These are phyloP conservation scores for Cardamine occulta DNA, from an alignment of 345 rosid species.

Conservation along the genomic window DNA sequence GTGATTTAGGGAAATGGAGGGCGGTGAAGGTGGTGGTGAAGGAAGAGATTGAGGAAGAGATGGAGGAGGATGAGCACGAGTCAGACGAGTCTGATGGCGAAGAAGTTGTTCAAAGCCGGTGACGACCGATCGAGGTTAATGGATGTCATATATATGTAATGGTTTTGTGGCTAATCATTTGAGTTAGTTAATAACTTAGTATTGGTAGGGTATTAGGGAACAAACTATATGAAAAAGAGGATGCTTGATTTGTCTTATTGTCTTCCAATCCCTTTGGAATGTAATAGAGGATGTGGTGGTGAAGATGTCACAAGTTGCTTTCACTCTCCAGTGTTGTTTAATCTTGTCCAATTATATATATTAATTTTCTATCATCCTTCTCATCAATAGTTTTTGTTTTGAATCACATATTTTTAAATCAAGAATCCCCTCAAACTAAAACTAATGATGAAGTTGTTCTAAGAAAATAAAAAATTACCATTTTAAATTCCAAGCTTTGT, in stretches of 20 bases:
- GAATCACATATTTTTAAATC: not conserved
- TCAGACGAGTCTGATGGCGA: conserved; percentile 52
- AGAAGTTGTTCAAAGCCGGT: conserved; percentile 47
- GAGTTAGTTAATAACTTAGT: conserved; percentile 32
- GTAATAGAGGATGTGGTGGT: conserved; percentile 23
- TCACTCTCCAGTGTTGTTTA: not conserved
- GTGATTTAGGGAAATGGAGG: conserved; percentile 42
- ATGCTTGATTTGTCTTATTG: conserved; percentile 29
- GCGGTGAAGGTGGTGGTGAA: conserved; percentile 43
- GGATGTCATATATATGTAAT: conserved; percentile 11
- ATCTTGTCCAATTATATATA: not conserved
- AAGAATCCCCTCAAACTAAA: not conserved
- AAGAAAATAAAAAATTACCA: not conserved
- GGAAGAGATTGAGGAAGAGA: conserved; percentile 43
- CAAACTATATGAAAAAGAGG: conserved; percentile 6
- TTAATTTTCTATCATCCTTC: not conserved
- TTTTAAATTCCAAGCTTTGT: not conserved
- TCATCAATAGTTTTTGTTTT: not conserved
- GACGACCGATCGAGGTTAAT: not conserved
- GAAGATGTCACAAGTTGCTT: conserved; percentile 23
- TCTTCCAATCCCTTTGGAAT: conserved; percentile 31
- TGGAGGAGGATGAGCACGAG: conserved; percentile 34
- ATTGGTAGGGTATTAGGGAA: conserved; percentile 15
- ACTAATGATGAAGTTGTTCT: not conserved
- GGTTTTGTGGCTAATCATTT: conserved; percentile 27